These are phyloP conservation scores for Xylariaceae sp. DNA, from an alignment of 2,329 filamentous ascomycete genomes.

Conservation along the genomic window DNA sequence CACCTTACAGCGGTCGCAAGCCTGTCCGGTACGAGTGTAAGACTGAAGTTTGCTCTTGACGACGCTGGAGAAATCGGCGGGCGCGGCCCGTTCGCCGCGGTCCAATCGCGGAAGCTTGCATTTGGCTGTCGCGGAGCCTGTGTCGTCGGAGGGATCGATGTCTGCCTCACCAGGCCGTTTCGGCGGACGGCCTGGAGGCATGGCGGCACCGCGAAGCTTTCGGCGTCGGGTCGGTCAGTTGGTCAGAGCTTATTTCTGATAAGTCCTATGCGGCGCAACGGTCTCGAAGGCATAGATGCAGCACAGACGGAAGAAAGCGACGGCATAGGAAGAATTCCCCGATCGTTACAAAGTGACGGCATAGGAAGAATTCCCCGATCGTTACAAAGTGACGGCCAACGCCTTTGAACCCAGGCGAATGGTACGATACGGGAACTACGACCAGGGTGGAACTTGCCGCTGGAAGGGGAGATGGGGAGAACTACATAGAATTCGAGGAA, in stretches of 20 bases:
- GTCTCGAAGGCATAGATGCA: no score
- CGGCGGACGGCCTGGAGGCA: constrained; percentile 39
- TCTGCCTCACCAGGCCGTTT: constrained; percentile 42
- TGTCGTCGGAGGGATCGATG: constrained; percentile 34
- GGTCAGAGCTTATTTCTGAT: not conserved
- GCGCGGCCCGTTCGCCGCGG: constrained; percentile 34
- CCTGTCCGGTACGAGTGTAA: constrained; percentile 69
- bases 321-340: no score
- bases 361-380: no score
- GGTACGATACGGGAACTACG: no score
- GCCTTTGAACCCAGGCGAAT: no score
- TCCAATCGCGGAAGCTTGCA: constrained; percentile 49
- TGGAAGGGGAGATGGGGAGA: no score
- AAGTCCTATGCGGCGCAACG: no score
- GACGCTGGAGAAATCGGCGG: constrained; percentile 50
- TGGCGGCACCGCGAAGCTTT: constrained; percentile 22
- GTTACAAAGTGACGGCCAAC: no score
- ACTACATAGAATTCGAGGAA: no score
- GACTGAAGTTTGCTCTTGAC: constrained; percentile 54
- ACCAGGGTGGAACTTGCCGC: no score
- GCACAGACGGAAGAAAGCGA: no score
- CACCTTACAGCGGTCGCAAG: constrained; percentile 86
- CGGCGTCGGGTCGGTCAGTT: not conserved
- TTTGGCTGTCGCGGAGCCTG: constrained; percentile 30
- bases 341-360: no score